These are phyloP conservation scores for Leccinum ochraceum DNA, from an alignment of 768 basidiomycete species.

Conservation along the genomic window DNA sequence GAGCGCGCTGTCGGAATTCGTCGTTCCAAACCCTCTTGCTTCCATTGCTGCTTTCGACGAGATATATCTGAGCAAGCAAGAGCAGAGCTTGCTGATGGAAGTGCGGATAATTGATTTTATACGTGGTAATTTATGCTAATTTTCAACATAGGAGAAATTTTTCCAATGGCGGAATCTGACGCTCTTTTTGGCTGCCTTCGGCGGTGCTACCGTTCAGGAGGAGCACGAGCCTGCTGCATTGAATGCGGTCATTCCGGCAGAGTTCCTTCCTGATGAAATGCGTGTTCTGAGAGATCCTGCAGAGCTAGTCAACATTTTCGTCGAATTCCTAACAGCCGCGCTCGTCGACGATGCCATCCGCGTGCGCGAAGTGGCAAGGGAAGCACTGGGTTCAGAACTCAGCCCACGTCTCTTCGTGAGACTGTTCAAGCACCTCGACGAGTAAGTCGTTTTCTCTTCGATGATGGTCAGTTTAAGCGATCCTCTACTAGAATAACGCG, in stretches of 20 bases:
- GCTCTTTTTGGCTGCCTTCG: conserved; percentile 73
- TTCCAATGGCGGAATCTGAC: conserved; percentile 87
- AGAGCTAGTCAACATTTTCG: conserved; percentile 62
- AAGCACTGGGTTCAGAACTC: conserved; percentile 79
- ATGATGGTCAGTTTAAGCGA: background rate
- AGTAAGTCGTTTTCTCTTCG: conserved; percentile 46
- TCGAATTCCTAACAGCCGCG: conserved; percentile 67
- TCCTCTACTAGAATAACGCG: conserved; percentile 46
- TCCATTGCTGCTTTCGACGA: conserved; percentile 37
- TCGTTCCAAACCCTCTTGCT: conserved; percentile 43
- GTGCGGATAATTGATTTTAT: conserved; percentile 24
- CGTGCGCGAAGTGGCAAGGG: conserved; percentile 77
- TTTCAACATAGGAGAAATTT: conserved; percentile 56
- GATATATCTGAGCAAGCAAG: conserved; percentile 36
- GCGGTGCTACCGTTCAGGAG: conserved; percentile 62
- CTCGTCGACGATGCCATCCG: conserved; percentile 62
- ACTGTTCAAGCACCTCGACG: conserved; percentile 70
- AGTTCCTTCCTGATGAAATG: conserved; percentile 70
- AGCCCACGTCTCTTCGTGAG: conserved; percentile 66
- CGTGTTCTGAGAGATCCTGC: conserved; percentile 61
- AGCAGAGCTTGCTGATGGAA: conserved; percentile 40
- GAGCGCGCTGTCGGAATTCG: conserved; percentile 60
- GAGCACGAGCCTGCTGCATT: conserved; percentile 52
- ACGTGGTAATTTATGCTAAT: conserved; percentile 5
- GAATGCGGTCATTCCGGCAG: conserved; percentile 51